phyloP scores from a whole-genome alignment of 768 basidiomycete genomes.

The Serendipita sp. region DNA sequence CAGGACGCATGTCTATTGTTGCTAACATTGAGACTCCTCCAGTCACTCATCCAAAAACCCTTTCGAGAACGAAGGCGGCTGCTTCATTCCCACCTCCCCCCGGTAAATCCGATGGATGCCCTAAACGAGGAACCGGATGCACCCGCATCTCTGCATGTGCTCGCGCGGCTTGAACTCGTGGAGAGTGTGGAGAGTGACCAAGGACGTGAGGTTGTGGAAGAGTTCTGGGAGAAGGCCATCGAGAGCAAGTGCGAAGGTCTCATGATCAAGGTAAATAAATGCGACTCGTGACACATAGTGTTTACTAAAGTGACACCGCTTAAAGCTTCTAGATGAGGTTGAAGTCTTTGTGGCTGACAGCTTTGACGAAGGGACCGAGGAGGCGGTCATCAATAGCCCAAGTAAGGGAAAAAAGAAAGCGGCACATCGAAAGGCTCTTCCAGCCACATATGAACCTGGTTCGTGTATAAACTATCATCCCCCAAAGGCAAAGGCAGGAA shows the following conservation, averaged over 20 bases:
- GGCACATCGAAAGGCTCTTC: slow-evolving; percentile 46
- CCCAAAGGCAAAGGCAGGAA: too few relatives aligned
- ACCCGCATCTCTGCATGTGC: slow-evolving; percentile 12
- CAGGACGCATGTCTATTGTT: slow-evolving; percentile 6
- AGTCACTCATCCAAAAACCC: slow-evolving; percentile 52
- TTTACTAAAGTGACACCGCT: neutral
- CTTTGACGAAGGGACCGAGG: slow-evolving; percentile 36
- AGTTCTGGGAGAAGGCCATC: slow-evolving; percentile 61
- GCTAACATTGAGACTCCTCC: slow-evolving; percentile 7
- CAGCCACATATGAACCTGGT: slow-evolving; percentile 76
- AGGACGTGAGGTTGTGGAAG: slow-evolving; percentile 46
- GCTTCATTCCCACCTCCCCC: slow-evolving; percentile 46
- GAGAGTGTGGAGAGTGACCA: slow-evolving; percentile 49
- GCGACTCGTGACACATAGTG: neutral
- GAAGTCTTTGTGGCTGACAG: slow-evolving; percentile 28
- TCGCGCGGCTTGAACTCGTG: slow-evolving; percentile 58
- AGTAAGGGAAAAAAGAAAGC: slow-evolving; percentile 15
- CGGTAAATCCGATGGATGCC: slow-evolving; percentile 28
- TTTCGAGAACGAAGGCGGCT: slow-evolving; percentile 56
- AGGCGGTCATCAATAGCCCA: slow-evolving; percentile 17
- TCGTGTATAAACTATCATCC: slow-evolving; percentile 9
- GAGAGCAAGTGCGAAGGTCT: slow-evolving; percentile 77
- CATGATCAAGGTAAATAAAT: slow-evolving; percentile 61
- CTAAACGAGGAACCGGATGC: slow-evolving; percentile 8
- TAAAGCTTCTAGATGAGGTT: slow-evolving; percentile 9